Base-by-base conservation (phyloP, 768 basidiomycete species). In the Russula sp. region DNA sequence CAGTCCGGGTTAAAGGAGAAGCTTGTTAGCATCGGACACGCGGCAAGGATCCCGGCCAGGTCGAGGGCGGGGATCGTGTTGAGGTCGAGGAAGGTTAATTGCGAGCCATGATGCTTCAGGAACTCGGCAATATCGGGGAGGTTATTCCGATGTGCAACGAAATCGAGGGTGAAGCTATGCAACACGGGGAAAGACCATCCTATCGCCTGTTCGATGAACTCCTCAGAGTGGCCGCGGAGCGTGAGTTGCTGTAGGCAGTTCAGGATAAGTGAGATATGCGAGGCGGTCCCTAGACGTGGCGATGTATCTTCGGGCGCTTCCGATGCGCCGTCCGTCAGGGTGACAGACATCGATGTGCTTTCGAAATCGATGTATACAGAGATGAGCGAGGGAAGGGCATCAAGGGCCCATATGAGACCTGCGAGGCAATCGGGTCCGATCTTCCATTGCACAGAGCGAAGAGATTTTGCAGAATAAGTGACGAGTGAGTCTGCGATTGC, bases 1-100 rank as follows among this genome's bases (percentile, higher is more conserved):
- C 90, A 90, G 71, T 92, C 90, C 30, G 80, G 83, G 71, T 90
- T 91, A 76, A 92, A 90, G 26, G 81, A 79, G 71, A 92, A 84
- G 0, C 84, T 81, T 22, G 73, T 76, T 34, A 92, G 81, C 54
- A 77, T 72, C 0, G 87, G 88, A 67, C 89, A 90, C 8, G 83
- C 73, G 14, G 85, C 84, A 28, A 90, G 80, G 64, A 88, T 81
- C 26, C 76, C 76, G 5, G 84, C 75, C 16, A 90, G 76, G 64
- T 88, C 83, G 30, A 89, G 76, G 0, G 76, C 67, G 7, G 82
- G 82, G 50, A 83, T 80, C 68, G 81, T 81, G 70, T 86, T 79
- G 16, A 90, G 71, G 72, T 90, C 89, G 59, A 92, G 83, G 74
- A 82, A 84, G 42, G 80, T 77, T 28, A 92, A 83, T 22, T 76